Base-by-base conservation (phyloP, 1,284 basidiomycete species). In the Sanghuangporus baumii region DNA sequence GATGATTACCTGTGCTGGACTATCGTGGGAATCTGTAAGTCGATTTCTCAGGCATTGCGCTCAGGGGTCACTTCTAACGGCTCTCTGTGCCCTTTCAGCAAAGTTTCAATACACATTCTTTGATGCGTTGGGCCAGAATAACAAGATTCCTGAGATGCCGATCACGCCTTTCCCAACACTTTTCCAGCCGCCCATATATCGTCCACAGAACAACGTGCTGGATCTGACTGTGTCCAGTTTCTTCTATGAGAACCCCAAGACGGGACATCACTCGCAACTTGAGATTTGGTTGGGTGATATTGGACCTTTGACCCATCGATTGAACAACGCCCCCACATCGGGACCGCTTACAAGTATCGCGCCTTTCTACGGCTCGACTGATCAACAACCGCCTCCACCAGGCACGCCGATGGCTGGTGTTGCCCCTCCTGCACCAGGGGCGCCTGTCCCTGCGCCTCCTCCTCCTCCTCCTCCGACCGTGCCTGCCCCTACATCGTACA, bases 1-100 rank as follows among this genome's bases (percentile, higher is more conserved):
- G 93, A 96, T 71, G 95, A 98, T 72, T 94, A 93, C 76, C 81
- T 96, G 64, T 94, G 93, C 71, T 98, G 95, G 95, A 94, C 93
- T 8, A 94, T 98, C 67, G 93, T 95, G 65, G 93, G 95, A 56
- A 95, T 97, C 60, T 93, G 94, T 95, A 75, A 76, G 93, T 84
- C 9, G 37, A 20, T 54, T 41, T 38, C 23, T 47, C 55, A 23
- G 9, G 23, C 41, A 23, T 34, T 34, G 34, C 12, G n/a, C 6
- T 59, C 12, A 59, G 36, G 23, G 14, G n/a, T 54, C 40, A 48
- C 63, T 60, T 69, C 71, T 65, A 71, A 67, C 68, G 61, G 61
- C 60, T 68, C 62, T 64, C 69, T 43, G 38, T 31, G 40, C 3
- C 26, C 26, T 62, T 66, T 40, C 66, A 93, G 91, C 91, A 60